Percentiles rank a stretch among this genome's conserved stretches.
Evolutionary conservation across 2,329 filamentous ascomycete genomes (phyloP).

Genomic region (Aspergillaceae sp.): DNA sequence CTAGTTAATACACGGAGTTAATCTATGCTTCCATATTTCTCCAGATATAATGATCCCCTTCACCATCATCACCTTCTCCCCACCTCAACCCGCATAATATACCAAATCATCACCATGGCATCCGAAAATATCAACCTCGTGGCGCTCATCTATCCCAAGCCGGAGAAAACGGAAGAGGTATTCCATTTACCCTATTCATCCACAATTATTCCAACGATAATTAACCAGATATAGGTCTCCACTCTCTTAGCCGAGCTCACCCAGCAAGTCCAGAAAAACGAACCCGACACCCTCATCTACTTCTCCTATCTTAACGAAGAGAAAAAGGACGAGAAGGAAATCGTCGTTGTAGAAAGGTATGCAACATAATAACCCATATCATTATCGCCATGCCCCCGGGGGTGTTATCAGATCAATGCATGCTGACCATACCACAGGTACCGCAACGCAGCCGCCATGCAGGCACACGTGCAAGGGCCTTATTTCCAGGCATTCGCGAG

Average conservation of each 20-base stretch:
- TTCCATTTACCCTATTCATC: not conserved
- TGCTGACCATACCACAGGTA: conserved; percentile 13
- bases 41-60: too few relatives aligned
- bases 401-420: not conserved
- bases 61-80: too few relatives aligned
- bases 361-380: not conserved
- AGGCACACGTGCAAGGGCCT: conserved; percentile 15
- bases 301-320: conserved; percentile 19
- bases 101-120: conserved; percentile 12
- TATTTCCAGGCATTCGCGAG: conserved; percentile 17
- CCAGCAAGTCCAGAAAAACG: conserved; percentile 23
- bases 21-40: too few relatives aligned
- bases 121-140: conserved; percentile 22
- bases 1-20: too few relatives aligned
- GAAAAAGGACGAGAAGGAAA: conserved; percentile 23
- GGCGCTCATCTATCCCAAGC: conserved; percentile 21
- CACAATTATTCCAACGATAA: not conserved
- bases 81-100: too few relatives aligned
- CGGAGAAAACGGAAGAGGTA: conserved; percentile 26
- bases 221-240: conserved; percentile 13
- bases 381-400: too few relatives aligned
- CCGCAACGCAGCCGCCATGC: conserved; percentile 17
- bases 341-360: conserved; percentile 28
- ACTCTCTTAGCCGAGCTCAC: conserved; percentile 16
- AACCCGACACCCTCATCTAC: conserved; percentile 24